Conservation (phyloP, 2,329 filamentous ascomycete genomes). For the Talaromyces amestolkiae region DNA sequence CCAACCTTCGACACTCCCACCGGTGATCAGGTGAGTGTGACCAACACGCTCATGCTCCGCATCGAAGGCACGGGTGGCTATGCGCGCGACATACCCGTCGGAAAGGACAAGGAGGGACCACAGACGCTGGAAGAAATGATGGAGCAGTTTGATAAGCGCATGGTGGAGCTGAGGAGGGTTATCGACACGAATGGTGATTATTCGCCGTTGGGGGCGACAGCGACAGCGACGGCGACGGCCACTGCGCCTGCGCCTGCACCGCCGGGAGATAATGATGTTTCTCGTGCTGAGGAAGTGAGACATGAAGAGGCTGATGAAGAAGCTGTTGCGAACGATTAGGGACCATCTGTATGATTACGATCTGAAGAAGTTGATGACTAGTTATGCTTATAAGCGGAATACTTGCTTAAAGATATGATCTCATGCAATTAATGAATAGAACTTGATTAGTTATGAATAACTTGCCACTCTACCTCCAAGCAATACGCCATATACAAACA, state of each 20-base stretch:
- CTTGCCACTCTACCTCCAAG: neutral
- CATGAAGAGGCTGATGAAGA: neutral
- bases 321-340: neutral
- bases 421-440: neutral
- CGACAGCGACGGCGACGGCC: no score
- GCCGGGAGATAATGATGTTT: neutral
- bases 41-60: conserved; percentile 46
- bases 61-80: conserved; percentile 43
- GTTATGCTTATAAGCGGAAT: neutral
- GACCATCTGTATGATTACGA: neutral
- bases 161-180: conserved; percentile 43
- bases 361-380: neutral
- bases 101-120: conserved; percentile 26
- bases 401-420: neutral
- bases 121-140: conserved; percentile 47
- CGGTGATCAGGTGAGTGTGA: conserved; percentile 38
- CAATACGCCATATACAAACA: neutral
- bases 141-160: conserved; percentile 45
- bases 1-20: conserved; percentile 57
- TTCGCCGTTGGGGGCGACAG: conserved; percentile 12
- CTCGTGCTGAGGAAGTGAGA: neutral
- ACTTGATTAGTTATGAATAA: conserved; percentile 1
- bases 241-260: neutral
- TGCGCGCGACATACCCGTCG: conserved; percentile 21
- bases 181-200: conserved; percentile 35